These are phyloP conservation scores for Lizonia empirigonia DNA, from an alignment of 2,329 filamentous ascomycete species.

Conservation along the genomic window DNA sequence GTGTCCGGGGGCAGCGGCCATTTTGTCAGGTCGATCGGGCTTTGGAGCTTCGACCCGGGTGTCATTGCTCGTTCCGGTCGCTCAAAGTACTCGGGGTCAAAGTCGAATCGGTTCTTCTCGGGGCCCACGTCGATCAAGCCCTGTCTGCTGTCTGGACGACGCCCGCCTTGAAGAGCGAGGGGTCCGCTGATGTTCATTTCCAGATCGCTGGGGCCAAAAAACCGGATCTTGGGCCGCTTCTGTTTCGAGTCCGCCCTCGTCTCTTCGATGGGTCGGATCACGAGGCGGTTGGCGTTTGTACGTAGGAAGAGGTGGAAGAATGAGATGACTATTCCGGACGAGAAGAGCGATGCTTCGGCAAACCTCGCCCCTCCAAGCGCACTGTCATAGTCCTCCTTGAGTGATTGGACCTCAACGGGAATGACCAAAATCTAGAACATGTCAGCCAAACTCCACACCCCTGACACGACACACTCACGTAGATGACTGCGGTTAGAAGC, in stretches of 20 bases:
- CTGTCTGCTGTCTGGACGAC: constrained; percentile 42
- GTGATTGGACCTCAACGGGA: constrained; percentile 65
- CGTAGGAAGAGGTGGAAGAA: constrained; percentile 71
- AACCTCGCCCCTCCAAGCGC: constrained; percentile 64
- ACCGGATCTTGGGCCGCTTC: constrained; percentile 56
- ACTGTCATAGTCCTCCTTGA: constrained; percentile 50
- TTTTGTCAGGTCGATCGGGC: constrained; percentile 41
- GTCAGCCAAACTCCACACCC: constrained; percentile 8
- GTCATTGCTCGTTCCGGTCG: constrained; percentile 40
- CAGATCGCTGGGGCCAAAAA: constrained; percentile 53
- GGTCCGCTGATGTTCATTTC: constrained; percentile 51
- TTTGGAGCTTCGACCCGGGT: constrained; percentile 36
- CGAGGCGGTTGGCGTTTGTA: constrained; percentile 64
- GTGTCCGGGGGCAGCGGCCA: constrained; percentile 46
- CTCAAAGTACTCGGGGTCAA: constrained; percentile 42
- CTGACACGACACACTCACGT: constrained; percentile 53
- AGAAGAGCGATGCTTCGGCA: constrained; percentile 68
- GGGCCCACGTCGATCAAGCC: constrained; percentile 45
- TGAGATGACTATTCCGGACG: constrained; percentile 69
- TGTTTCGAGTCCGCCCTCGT: constrained; percentile 47
- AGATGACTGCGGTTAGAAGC: constrained; percentile 60
- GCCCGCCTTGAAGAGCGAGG: constrained; percentile 40
- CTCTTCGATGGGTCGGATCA: constrained; percentile 58
- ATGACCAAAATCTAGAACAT: constrained; percentile 60
- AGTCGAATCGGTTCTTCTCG: constrained; percentile 47